Percentiles rank a stretch among this genome's conserved stretches.
phyloP scores from a whole-genome alignment of 2,329 filamentous ascomycete species.

The Aspergillus thermomutatus region DNA sequence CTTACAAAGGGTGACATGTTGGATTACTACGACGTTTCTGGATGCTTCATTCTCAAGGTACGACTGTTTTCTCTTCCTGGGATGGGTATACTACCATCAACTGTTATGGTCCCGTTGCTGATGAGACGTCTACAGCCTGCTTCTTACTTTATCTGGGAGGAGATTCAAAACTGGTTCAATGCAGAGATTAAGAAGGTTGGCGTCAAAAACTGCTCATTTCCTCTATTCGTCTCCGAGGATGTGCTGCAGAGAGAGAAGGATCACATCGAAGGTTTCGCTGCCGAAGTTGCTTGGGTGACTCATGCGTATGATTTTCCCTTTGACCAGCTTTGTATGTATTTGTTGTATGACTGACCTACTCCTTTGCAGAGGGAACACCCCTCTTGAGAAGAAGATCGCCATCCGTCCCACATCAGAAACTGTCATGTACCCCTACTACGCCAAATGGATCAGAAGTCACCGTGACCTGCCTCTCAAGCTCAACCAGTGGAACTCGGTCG shows the following conservation, averaged over 20 bases:
- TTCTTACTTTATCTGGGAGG: slow-evolving; percentile 66
- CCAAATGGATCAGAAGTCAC: slow-evolving; percentile 95
- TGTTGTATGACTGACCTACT: slow-evolving; percentile 18
- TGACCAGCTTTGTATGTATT: slow-evolving; percentile 1
- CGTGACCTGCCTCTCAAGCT: slow-evolving; percentile 89
- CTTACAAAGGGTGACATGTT: slow-evolving; percentile 96
- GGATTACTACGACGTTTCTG: slow-evolving; percentile 97
- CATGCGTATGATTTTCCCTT: slow-evolving; percentile 39
- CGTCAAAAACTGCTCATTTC: slow-evolving; percentile 94
- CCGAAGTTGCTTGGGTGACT: slow-evolving; percentile 55
- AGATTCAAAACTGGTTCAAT: slow-evolving; percentile 58
- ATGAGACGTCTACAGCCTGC: slow-evolving; percentile 49
- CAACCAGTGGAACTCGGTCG: slow-evolving; percentile 97
- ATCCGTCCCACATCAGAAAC: slow-evolving; percentile 69
- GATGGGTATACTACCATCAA: not conserved
- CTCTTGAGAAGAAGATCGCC: slow-evolving; percentile 76
- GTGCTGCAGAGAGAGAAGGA: slow-evolving; percentile 86
- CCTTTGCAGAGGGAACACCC: slow-evolving; percentile 71
- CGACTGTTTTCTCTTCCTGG: not conserved
- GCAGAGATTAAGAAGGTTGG: slow-evolving; percentile 80
- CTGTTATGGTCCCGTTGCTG: not conserved
- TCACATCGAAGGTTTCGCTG: slow-evolving; percentile 97
- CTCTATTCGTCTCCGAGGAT: slow-evolving; percentile 89
- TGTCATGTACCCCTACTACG: slow-evolving; percentile 94
- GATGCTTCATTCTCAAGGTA: slow-evolving; percentile 89